Base-by-base conservation (phyloP, 352 stramenopile genomes). In the Phytophthora pini region DNA sequence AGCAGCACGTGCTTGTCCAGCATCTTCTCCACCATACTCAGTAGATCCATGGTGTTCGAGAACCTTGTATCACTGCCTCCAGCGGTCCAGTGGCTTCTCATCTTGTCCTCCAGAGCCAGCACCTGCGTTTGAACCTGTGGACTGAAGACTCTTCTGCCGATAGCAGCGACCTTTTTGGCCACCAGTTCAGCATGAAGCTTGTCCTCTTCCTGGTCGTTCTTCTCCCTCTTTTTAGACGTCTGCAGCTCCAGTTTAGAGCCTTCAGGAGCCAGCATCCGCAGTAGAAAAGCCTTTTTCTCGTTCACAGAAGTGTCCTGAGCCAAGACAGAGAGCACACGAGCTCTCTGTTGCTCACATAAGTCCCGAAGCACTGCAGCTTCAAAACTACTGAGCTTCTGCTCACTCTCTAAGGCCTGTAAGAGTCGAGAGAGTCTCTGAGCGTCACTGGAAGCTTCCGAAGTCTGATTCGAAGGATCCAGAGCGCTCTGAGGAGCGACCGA, bases 1-100 rank as follows among this genome's bases (percentile, higher is more conserved):
- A 71, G 65, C 24, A 92, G 68, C 34, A 69, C 74, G 47, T 87
- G 84, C 56, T 84, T 83, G 61, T 82, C 82, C 40, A 92, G 54
- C 34, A 92, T 61, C 43, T 53, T 68, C 68, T 90, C 81, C 5
- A 89, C 57, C 10, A 88, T 26, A 0, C 22, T 54, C 1, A 92
- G 56, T 17, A 92, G 58, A 63, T 92, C 75, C 63, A 87, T 76
- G 8, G 76, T 68, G 4, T 77, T 63, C n/a, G 53, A 54, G 8
- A 77, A 72, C 7, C 61, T 57, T 1, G 38, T 22, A 2, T 69
- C 66, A 13, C 15, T 20, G 22, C 27, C 20, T 39, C 50, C 3
- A 22, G 22, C n/a, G 4, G 13, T 47, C 29, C 65, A 66, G 7
- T 43, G 56, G 2, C 59, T 39, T n/a, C 74, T 65, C 20, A 72